phyloP scores from a whole-genome alignment of 2,329 filamentous ascomycete genomes.

The Epichloe scottii region DNA sequence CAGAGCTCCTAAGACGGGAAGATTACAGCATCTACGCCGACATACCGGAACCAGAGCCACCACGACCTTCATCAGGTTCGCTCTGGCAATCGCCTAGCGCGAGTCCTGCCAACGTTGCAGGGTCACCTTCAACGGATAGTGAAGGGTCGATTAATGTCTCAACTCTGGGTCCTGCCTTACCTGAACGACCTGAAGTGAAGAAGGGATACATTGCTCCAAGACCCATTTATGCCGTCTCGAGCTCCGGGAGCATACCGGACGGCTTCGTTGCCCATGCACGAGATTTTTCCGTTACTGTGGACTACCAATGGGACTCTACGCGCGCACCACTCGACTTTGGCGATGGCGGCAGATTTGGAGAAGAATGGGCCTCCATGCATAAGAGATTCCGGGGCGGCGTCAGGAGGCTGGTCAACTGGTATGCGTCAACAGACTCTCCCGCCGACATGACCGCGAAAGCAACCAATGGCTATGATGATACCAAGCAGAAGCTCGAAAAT shows the following conservation, averaged over 20 bases:
- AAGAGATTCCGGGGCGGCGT: slow-evolving; percentile 72
- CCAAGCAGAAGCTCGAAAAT: slow-evolving; percentile 33
- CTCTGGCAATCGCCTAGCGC: slow-evolving; percentile 22
- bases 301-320: slow-evolving; percentile 95
- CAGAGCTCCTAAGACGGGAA: slow-evolving; percentile 66
- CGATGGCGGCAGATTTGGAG: slow-evolving; percentile 73
- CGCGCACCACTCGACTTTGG: slow-evolving; percentile 68
- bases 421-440: slow-evolving; percentile 43
- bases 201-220: slow-evolving; percentile 60
- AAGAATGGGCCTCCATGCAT: slow-evolving; percentile 96
- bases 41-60: slow-evolving; percentile 10
- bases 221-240: slow-evolving; percentile 73
- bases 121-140: slow-evolving; percentile 15
- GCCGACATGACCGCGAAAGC: slow-evolving; percentile 37
- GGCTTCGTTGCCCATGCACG: slow-evolving; percentile 86
- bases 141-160: slow-evolving; percentile 16
- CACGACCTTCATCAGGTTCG: slow-evolving; percentile 14
- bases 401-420: slow-evolving; percentile 73
- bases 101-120: slow-evolving; percentile 12
- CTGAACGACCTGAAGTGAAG: slow-evolving; percentile 15
- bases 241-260: slow-evolving; percentile 66
- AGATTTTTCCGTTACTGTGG: slow-evolving; percentile 74
- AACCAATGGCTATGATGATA: slow-evolving; percentile 9
- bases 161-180: slow-evolving; percentile 22
- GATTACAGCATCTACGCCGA: slow-evolving; percentile 44